Base-by-base conservation (phyloP, 2,329 filamentous ascomycete species). In the Fusarium tuaranense region DNA sequence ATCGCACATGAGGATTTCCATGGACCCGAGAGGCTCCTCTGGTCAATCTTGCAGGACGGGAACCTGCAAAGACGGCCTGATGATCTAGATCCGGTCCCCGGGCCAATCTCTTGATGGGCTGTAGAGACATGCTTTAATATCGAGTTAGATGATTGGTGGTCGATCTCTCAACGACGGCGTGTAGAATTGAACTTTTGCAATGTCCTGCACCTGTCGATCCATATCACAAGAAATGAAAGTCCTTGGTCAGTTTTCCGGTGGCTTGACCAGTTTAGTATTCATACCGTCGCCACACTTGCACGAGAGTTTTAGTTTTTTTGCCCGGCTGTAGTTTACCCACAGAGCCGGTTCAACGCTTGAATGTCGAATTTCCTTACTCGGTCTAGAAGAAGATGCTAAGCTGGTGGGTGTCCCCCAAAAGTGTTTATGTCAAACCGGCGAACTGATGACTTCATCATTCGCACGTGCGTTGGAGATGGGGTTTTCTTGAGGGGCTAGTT, bases 391-490 rank as follows among this genome's bases (percentile, higher is more conserved):
- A 51, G 44, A 63, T 48, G 16, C 55, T 59, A 59, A 44, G 34
- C 46, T 55, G 36, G 41, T 39, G 20, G 36, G 46, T 14, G 13
- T 46, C 22, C 18, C 10, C 20, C n/a, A 25, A 18, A 59, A 41
- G 18, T 20, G 39, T 36, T 20, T 27, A 63, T 63, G 16, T 34
- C 25, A 72, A 63, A 59, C 25, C 20, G 38, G 44, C 41, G 58
- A 70, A 32, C 46, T 14, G 39, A 63, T 71, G 67, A 77, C 66
- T 67, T 64, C 65, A 67, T 69, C 16, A 63, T 71, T 71, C 65
- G 57, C 66, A 70, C 34, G 71, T 72, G 55, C 36, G 25, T 30
- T 38, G 22, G 57, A 75, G 60, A 68, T 44, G 66, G 60, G 46
- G 27, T 6, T 34, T 30, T 58, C 30, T 44, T 64, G 20, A 36